These are phyloP conservation scores for Otatea glauca DNA, from an alignment of 176 grass and related monocot species.

Conservation along the genomic window DNA sequence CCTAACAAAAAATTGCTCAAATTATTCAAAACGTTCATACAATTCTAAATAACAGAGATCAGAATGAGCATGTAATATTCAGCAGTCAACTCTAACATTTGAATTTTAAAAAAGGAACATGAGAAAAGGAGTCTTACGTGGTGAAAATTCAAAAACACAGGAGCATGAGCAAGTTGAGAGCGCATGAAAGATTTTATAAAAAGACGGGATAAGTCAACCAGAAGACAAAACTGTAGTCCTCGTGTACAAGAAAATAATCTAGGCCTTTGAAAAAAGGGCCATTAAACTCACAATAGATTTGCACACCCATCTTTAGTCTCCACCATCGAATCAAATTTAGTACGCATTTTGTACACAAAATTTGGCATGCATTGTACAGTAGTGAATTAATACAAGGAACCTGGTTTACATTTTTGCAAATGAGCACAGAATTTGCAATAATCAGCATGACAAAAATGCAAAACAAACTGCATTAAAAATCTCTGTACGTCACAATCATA, in stretches of 20 bases:
- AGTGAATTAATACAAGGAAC: background rate
- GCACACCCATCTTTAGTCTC: background rate
- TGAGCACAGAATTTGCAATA: background rate
- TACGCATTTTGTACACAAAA: background rate
- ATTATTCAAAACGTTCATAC: background rate
- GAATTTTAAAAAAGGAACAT: background rate
- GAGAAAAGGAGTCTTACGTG: background rate
- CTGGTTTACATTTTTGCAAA: background rate
- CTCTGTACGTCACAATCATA: no score
- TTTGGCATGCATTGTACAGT: background rate
- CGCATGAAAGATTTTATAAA: background rate
- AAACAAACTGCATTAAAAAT: background rate
- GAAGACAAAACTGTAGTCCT: conserved; percentile 13
- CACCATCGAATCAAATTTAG: background rate
- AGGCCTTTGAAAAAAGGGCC: background rate
- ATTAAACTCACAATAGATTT: background rate
- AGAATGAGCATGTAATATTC: background rate
- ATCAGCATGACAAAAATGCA: background rate
- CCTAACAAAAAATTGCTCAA: background rate
- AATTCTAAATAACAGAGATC: background rate
- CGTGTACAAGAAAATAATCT: background rate
- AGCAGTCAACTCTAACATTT: background rate
- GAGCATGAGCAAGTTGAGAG: background rate
- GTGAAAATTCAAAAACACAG: background rate
- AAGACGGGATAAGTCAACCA: no score